Evolutionary conservation across 2,329 filamentous ascomycete genomes (phyloP), one percentile per base, ranked within the genome.

Genomic region (Cytospora mali): DNA sequence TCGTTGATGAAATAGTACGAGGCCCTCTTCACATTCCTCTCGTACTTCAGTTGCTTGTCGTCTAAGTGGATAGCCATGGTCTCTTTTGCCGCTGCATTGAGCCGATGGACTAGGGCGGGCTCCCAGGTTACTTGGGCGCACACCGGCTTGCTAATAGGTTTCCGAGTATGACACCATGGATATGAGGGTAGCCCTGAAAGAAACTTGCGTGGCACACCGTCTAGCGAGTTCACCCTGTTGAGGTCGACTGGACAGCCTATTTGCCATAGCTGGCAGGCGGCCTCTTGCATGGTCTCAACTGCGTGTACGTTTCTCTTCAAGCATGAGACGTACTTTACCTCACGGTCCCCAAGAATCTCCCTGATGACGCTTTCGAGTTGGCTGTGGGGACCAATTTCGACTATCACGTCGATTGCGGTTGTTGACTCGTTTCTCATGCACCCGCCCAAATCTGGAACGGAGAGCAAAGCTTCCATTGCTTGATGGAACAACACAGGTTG

Each of bases 351-450:
- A 31, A 73, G 61, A 1, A 66, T 68, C 54, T 74, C 70, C 62
- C 68, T 66, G 52, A 73, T 68, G 10, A 71, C 71, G 0, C 70
- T 71, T 21, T 67, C 66, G 23, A 74, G 68, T 2, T 70, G 67
- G 28, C 68, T 66, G 53, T 71, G 69, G 1, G 72, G 69, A 0
- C 72, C 72, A 16, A 74, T 59, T 58, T 74, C 72, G 11, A 74
- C 18, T 18, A 74, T 64, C 14, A 72, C 55, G 35, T 71, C 64
- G 29, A 79, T 53, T 53, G 31, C 31, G 7, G 16, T 21, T n/a
- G 13, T 14, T n/a, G n/a, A n/a, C n/a, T n/a, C n/a, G n/a, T n/a
- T n/a, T n/a, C n/a, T n/a, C n/a, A n/a, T n/a, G n/a, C n/a, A n/a
- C n/a, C n/a, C 29, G 16, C 23, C 33, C 2, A 3, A 25, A n/a